Evolutionary conservation across 1,284 basidiomycete species (phyloP), one percentile per base, ranked within the genome.

Genomic region (Laetiporus sulphureus): DNA sequence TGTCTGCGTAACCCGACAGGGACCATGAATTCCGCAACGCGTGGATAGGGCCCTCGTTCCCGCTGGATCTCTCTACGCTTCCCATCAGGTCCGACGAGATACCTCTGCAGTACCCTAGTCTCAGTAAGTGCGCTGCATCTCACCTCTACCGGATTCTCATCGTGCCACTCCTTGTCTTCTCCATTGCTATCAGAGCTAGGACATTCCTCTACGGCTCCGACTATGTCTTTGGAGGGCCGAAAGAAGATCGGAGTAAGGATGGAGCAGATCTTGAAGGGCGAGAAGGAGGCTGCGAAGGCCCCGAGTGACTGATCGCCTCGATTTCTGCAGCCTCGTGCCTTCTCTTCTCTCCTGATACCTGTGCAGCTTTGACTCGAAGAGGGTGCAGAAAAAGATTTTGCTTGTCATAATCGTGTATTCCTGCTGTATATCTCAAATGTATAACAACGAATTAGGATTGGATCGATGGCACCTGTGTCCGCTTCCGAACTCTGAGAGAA

Each of bases 41-140:
- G 2, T 88, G 83, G 84, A 72, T 88, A 20, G 83, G 84, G 0
- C 72, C 77, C 18, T 60, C 82, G 2, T 80, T 70, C 60, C 79
- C 80, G 4, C 65, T 87, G 10, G 77, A 87, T 53, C 67, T 84
- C 3, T 68, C 70, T 6, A 62, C 51, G 5, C 68, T 87, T 13
- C 75, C 78, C 0, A 42, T 77, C 16, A 56, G 59, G 36, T 67
- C 58, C 32, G 70, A 74, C 1, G 61, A 73, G 2, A 51, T 84
- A n/a, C 83, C 81, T 0, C 49, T 78, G n/a, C 83, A 87, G 53
- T 88, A 87, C 47, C 62, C 75, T 1, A 77, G 72, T 44, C 67
- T 87, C 35, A 77, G 84, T 86, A 54, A 44, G 75, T 64, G 12
- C 16, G n/a, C 23, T 15, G 19, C 20, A 38, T 20, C 35, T 13